Conservation (phyloP, 179 eudicot genomes). For the Vitellaria paradoxa region DNA sequence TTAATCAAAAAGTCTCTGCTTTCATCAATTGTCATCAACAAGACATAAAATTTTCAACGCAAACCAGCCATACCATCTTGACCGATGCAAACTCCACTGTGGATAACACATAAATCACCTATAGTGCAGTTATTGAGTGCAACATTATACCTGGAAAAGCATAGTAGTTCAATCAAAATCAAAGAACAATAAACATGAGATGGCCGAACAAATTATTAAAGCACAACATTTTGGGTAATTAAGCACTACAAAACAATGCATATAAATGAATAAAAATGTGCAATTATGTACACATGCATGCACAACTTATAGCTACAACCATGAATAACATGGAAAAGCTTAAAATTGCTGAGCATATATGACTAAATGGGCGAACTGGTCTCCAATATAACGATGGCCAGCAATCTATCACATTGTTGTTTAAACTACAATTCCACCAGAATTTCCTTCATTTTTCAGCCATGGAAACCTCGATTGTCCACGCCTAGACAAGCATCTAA, state of each 20-base stretch:
- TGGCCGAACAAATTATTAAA: neutral
- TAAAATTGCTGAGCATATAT: neutral
- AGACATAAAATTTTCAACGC: neutral
- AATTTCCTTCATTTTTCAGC: neutral
- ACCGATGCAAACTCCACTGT: conserved; percentile 88
- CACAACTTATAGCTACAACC: neutral
- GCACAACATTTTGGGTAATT: neutral
- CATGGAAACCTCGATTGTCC: neutral
- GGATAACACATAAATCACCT: conserved; percentile 77
- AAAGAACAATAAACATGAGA: conserved; percentile 1
- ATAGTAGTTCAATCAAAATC: conserved; percentile 12
- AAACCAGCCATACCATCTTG: conserved; percentile 68
- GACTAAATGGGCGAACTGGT: neutral
- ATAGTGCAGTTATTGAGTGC: conserved; percentile 66
- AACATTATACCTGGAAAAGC: conserved; percentile 76
- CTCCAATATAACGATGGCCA: neutral
- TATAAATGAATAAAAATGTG: neutral
- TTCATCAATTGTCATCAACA: neutral
- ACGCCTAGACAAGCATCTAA: neutral
- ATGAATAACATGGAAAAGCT: neutral
- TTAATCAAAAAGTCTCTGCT: neutral
- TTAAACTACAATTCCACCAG: neutral
- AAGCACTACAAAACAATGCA: neutral
- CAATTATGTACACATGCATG: neutral
- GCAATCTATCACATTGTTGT: neutral